phyloP scores from a whole-genome alignment of 441 rosid species.

The Capsella rubella region DNA sequence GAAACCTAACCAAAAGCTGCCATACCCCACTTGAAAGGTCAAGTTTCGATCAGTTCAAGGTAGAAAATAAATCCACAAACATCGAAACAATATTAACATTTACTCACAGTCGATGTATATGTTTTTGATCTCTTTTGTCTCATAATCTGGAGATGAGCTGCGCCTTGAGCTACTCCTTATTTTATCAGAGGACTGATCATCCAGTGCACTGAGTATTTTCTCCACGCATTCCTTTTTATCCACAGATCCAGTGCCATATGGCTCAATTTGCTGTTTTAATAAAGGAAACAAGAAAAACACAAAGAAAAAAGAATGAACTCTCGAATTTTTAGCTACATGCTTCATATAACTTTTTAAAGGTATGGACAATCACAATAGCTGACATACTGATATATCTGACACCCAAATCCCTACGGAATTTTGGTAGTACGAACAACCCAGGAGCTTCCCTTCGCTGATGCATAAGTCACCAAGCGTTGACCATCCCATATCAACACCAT shows the following conservation, averaged over 20 bases:
- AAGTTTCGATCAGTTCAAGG: slow-evolving; percentile 7
- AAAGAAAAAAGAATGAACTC: slow-evolving; percentile 26
- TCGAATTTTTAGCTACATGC: slow-evolving; percentile 14
- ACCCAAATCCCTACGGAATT: slow-evolving; percentile 92
- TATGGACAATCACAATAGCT: slow-evolving; percentile 22
- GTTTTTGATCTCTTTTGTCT: slow-evolving; percentile 85
- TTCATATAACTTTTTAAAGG: slow-evolving; percentile 1
- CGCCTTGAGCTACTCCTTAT: slow-evolving; percentile 51
- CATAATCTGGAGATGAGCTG: slow-evolving; percentile 71
- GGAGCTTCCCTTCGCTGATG: slow-evolving; percentile 81
- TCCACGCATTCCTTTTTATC: slow-evolving; percentile 52
- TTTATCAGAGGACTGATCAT: slow-evolving; percentile 53
- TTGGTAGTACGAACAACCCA: slow-evolving; percentile 84
- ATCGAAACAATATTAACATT: slow-evolving; percentile 1
- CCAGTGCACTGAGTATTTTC: slow-evolving; percentile 52
- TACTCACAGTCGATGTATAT: slow-evolving; percentile 95
- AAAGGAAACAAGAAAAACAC: neutral
- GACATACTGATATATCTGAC: slow-evolving; percentile 73
- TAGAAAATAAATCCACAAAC: slow-evolving; percentile 2
- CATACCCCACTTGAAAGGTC: slow-evolving; percentile 13
- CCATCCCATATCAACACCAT: slow-evolving; percentile 91
- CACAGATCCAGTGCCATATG: slow-evolving; percentile 64
- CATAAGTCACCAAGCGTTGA: slow-evolving; percentile 88
- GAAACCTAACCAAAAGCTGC: neutral
- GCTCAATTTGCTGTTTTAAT: slow-evolving; percentile 70